Percentiles rank a stretch among this genome's conserved stretches.
phyloP scores from a whole-genome alignment of 2,329 filamentous ascomycete genomes.

The Beauveria caledonica region DNA sequence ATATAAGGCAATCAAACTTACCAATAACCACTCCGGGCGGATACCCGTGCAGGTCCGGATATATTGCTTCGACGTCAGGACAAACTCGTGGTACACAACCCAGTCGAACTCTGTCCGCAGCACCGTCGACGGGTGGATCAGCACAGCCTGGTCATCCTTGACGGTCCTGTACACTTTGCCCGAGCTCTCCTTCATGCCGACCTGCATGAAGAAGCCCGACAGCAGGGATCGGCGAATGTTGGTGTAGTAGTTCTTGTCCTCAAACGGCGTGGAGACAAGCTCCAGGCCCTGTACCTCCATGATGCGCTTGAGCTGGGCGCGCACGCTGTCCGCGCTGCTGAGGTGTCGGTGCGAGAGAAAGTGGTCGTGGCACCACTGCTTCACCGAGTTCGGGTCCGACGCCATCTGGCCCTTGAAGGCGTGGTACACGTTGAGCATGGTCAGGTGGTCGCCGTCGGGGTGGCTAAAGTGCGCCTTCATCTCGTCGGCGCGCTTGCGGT shows the following conservation, averaged over 20 bases:
- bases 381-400: constrained; percentile 56
- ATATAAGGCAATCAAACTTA: constrained; percentile 34
- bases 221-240: constrained; percentile 92
- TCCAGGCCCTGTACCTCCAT: constrained; percentile 91
- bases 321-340: constrained; percentile 89
- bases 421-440: constrained; percentile 94
- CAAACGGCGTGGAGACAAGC: constrained; percentile 80
- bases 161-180: constrained; percentile 92
- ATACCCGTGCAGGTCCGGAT: constrained; percentile 89
- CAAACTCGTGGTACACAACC: constrained; percentile 98
- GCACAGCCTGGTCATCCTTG: constrained; percentile 90
- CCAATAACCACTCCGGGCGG: constrained; percentile 87
- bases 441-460: constrained; percentile 88
- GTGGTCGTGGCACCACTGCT: constrained; percentile 95
- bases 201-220: constrained; percentile 98
- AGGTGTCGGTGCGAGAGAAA: constrained; percentile 86
- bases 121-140: constrained; percentile 89
- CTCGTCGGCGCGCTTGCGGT: constrained; percentile 86
- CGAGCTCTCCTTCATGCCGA: constrained; percentile 83
- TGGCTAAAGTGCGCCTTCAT: constrained; percentile 96
- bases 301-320: constrained; percentile 82
- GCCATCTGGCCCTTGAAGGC: constrained; percentile 74
- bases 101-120: constrained; percentile 84
- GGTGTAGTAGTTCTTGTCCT: constrained; percentile 95
- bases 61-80: constrained; percentile 96